Base-by-base conservation (phyloP, 2,329 filamentous ascomycete species). In the Exserohilum turcica region DNA sequence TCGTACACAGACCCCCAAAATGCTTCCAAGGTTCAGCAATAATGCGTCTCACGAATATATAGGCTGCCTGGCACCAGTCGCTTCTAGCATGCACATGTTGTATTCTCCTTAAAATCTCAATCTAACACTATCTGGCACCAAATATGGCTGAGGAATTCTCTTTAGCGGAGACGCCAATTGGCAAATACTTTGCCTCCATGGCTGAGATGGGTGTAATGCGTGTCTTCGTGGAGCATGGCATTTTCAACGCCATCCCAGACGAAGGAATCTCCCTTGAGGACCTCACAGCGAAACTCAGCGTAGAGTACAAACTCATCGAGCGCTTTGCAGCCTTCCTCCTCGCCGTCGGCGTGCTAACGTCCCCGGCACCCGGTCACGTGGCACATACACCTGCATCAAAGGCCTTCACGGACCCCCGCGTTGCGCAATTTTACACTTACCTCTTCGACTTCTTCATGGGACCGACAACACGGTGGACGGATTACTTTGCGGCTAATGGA, bases 391-490 rank as follows among this genome's bases (percentile, higher is more conserved):
- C 32, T 3, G 27, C 51, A 33, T 54, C 51, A 13, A 45, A 54
- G 33, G 40, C 40, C 8, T 54, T 54, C 27, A 39, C 40, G 9
- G 38, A 45, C 28, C 10, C 37, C 16, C 38, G 40, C 13, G 39
- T 45, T 18, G 18, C 46, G 39, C 40, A 50, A 38, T 54, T 54
- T 15, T 54, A 54, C 40, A 38, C 32, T n/a, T 45, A 54, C 37
- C 38, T 50, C 29, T 54, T 54, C 46, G 51, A 50, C 40, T 50
- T 39, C 40, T 54, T 54, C 28, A 43, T 54, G 32, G 51, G 37
- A 9, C 40, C 51, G 9, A 45, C 46, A 15, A 45, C 46, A 27
- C 43, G 21, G 9, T 54, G 46, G 51, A 35, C 39, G n/a, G 51
- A 33, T 10, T 50, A 54, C 18, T 54, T 54, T 18, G 45, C 32